These are phyloP conservation scores for Malus sieversii DNA, from an alignment of 306 rosid genomes.

Conservation along the genomic window DNA sequence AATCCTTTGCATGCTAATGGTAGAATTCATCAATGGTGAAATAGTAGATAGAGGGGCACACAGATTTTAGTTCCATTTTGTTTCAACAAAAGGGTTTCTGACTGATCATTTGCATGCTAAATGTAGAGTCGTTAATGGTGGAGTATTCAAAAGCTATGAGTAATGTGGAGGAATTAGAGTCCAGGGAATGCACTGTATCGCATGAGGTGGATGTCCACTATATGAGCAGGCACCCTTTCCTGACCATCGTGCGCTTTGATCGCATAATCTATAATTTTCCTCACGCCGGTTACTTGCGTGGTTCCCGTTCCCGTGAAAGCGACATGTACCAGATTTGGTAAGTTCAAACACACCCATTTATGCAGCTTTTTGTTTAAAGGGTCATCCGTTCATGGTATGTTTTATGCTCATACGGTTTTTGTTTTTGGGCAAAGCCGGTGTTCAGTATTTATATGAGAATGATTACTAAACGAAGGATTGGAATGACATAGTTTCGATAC, in stretches of 20 bases:
- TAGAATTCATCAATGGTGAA: not conserved
- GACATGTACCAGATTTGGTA: not conserved
- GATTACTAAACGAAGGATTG: not conserved
- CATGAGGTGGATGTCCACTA: not conserved
- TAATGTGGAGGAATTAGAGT: not conserved
- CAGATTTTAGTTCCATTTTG: not conserved
- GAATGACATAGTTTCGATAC: not conserved
- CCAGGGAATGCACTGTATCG: not conserved
- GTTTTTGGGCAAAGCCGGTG: not conserved
- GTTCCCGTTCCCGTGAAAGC: not conserved
- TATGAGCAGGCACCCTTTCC: not conserved
- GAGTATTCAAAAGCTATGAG: slow-evolving; percentile 4
- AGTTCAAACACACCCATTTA: not conserved
- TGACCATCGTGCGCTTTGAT: not conserved
- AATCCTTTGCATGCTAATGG: not conserved
- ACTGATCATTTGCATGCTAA: not conserved
- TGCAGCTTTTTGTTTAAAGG: not conserved
- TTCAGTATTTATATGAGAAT: not conserved
- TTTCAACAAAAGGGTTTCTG: not conserved
- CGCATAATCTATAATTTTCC: slow-evolving; percentile 21
- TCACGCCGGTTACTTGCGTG: slow-evolving; percentile 19
- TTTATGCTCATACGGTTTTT: not conserved
- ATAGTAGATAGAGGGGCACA: not conserved
- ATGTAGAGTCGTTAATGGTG: not conserved
- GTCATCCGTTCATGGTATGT: not conserved